These are phyloP conservation scores for Boletus patriciae DNA, from an alignment of 768 basidiomycete genomes.

Conservation along the genomic window DNA sequence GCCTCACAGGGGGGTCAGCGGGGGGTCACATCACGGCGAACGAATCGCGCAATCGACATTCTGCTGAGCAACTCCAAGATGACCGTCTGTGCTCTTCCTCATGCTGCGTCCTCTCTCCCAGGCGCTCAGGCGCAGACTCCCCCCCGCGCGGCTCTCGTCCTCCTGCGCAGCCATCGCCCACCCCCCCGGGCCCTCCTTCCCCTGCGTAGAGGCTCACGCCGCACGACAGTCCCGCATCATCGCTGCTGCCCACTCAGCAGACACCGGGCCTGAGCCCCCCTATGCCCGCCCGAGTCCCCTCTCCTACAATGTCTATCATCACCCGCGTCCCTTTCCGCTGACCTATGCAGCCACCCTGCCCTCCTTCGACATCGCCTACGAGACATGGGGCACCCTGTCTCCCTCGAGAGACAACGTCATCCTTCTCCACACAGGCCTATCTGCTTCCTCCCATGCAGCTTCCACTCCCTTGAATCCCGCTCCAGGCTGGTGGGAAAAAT, in stretches of 20 bases:
- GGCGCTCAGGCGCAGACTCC: neutral
- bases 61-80: too few species aligned
- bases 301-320: constrained; percentile 70
- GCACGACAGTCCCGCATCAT: constrained; percentile 59
- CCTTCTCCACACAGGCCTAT: constrained; percentile 93
- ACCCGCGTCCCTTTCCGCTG: constrained; percentile 60
- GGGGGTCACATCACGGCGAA: neutral
- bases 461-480: constrained; percentile 73
- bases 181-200: constrained; percentile 39
- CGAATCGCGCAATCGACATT: too few species aligned
- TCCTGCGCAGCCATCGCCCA: neutral
- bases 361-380: constrained; percentile 88
- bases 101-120: constrained; percentile 6
- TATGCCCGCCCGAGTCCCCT: constrained; percentile 78
- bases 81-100: too few species aligned
- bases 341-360: constrained; percentile 62
- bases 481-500: constrained; percentile 98
- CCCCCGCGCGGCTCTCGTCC: neutral
- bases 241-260: constrained; percentile 28
- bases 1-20: neutral
- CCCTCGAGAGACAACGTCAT: constrained; percentile 81
- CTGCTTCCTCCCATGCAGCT: constrained; percentile 93
- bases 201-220: constrained; percentile 84
- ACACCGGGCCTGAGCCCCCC: constrained; percentile 75
- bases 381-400: constrained; percentile 94